Evolutionary conservation across 768 basidiomycete species (phyloP).

Genomic region (Auricularia sp.): DNA sequence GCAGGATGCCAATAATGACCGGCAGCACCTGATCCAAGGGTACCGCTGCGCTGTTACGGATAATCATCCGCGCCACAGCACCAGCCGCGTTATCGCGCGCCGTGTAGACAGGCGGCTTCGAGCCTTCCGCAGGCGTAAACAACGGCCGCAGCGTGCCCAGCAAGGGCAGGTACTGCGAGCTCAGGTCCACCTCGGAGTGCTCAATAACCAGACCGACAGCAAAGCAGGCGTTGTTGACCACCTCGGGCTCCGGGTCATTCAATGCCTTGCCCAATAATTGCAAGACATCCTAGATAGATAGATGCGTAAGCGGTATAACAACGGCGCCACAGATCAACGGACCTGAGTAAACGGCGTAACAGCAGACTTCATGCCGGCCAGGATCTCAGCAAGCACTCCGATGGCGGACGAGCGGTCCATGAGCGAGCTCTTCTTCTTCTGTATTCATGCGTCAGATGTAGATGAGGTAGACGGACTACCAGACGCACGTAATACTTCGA

Average conservation of each 20-base stretch:
- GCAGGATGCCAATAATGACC: conserved; percentile 69
- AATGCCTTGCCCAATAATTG: conserved; percentile 80
- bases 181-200: conserved; percentile 72
- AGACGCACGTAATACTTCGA: conserved; percentile 79
- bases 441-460: background rate
- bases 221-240: conserved; percentile 93
- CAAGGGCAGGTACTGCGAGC: conserved; percentile 67
- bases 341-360: conserved; percentile 74
- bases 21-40: conserved; percentile 90
- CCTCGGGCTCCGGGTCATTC: conserved; percentile 78
- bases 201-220: conserved; percentile 87
- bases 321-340: background rate
- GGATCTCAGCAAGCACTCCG: conserved; percentile 91
- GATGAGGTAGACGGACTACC: background rate
- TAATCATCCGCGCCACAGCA: conserved; percentile 79
- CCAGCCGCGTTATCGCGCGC: conserved; percentile 97
- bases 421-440: conserved; percentile 80
- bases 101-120: conserved; percentile 60
- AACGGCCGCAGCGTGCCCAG: conserved; percentile 73
- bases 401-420: conserved; percentile 90
- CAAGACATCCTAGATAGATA: conserved; percentile 39
- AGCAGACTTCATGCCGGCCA: conserved; percentile 78
- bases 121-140: conserved; percentile 56
- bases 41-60: conserved; percentile 64
- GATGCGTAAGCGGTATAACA: conserved; percentile 1